Conservation (phyloP, 1,284 basidiomycete genomes). For the Sanghuangporus weigelae region DNA sequence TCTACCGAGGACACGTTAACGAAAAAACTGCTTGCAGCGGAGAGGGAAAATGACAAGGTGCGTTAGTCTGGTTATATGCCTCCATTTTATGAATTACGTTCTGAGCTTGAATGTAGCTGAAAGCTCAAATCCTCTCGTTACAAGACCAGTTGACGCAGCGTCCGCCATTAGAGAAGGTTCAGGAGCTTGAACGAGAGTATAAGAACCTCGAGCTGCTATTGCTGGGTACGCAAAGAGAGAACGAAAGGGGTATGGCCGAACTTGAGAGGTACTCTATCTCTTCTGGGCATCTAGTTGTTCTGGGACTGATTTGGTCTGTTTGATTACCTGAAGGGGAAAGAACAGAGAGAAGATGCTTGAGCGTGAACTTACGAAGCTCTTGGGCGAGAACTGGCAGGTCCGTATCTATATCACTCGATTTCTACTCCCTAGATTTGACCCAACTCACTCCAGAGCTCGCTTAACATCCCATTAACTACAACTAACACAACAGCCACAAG, state of each 20-base stretch:
- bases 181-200: constrained; percentile 61
- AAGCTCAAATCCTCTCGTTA: constrained; percentile 51
- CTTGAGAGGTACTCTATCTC: constrained; percentile 49
- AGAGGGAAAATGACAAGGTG: constrained; percentile 67
- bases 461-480: constrained; percentile 16
- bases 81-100: neutral
- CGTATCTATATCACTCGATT: constrained; percentile 15
- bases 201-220: constrained; percentile 66
- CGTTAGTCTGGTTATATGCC: constrained; percentile 7
- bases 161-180: constrained; percentile 57
- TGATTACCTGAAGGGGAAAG: constrained; percentile 36
- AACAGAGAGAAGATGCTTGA: constrained; percentile 67
- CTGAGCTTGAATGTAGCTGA: constrained; percentile 36
- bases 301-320: neutral
- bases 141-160: constrained; percentile 59
- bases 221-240: constrained; percentile 72
- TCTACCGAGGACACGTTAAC: constrained; percentile 55
- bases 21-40: constrained; percentile 61
- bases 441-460: constrained; percentile 8
- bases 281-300: neutral
- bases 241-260: constrained; percentile 71
- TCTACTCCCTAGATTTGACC: neutral
- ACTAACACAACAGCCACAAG: neutral
- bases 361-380: constrained; percentile 57
- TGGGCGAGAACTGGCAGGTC: constrained; percentile 74